Evolutionary conservation across 805 yeast species (phyloP), one percentile per base, ranked within the genome.

Genomic region (Jamesozyma rosinii): DNA sequence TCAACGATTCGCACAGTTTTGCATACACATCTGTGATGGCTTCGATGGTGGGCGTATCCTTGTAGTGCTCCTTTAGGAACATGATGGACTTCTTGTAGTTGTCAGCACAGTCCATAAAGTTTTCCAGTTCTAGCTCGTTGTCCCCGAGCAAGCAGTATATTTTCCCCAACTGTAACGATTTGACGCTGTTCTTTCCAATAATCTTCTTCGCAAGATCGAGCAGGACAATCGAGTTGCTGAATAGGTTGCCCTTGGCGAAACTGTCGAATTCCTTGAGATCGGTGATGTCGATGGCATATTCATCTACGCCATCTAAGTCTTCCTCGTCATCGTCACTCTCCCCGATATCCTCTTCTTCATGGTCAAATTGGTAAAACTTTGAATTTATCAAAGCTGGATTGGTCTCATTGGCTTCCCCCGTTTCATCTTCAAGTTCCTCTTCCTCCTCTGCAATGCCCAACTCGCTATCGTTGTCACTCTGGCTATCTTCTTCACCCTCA

Each of bases 121-220:
- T 85, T 53, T 90, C 97, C 1, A 92, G 76, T 57, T 90, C 98
- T 36, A 89, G 68, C 0, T 95, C 81, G 9, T 89, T 83, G 58
- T 90, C 97, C 27, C 97, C 97, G 15, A 88, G 68, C 10, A 89
- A 63, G 55, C 83, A 89, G 58, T 79, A 83, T 1, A 81, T 75
- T 44, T 85, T 89, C 0, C 44, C 37, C 36, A 22, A 14, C 14
- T 89, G 78, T 19, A 88, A 66, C 49, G 29, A 24, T 77, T 83
- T 52, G 14, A 13, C 15, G n/a, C 4, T 10, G 27, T 31, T 27
- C 18, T 36, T 14, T 4, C 42, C 43, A 33, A 41, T 17, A 8
- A 33, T 11, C 13, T 21, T 18, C 29, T 24, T 39, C 13, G 34
- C 66, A 8, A 85, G 74, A 41, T 84, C 92, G 92, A 95, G 84